Evolutionary conservation across 1,284 basidiomycete species (phyloP), one percentile per base, ranked within the genome.

Genomic region (Puccinia coronata): DNA sequence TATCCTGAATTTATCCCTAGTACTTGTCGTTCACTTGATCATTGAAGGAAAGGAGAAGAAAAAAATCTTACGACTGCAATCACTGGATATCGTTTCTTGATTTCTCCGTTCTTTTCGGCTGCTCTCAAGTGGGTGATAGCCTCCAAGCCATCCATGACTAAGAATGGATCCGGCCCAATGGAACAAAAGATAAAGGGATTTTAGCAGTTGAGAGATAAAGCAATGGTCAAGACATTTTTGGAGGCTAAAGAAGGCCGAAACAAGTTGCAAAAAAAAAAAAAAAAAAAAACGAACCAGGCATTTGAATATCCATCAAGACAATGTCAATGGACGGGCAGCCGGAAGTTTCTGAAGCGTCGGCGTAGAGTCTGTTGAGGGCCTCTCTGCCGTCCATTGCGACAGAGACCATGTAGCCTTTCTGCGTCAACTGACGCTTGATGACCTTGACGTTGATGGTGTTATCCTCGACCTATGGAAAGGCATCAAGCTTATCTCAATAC

Each of bases 291-390:
- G 36, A 11, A 80, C 77, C 77, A 20, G 69, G 77, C 65, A 80
- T 72, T 71, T 80, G 77, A 9, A 80, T 80, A 25, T 80, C 77
- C 77, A 80, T 80, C n/a, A 80, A 25, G n/a, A 80, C 69, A 25
- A 80, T 80, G 25, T 67, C 41, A 25, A 80, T 80, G 25, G 67
- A 34, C 14, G 67, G 53, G 25, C 47, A 59, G 18, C 36, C 67
- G 12, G 77, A 71, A 20, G 69, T 31, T 12, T 36, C 34, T 59
- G 67, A 55, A 49, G 53, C 69, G 51, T 80, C 77, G 39, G 65
- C 51, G 43, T 80, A 80, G 20, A 80, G 25, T 25, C 55, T 55
- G 47, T 80, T 57, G 9, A 80, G 57, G 9, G 67, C 77, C 55
- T 80, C 47, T 59, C 69, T 70, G 16, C 77, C 77, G 47, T 80